Base-by-base conservation (phyloP, 1,139 yeast species). In the Debaryomyces sp. region DNA sequence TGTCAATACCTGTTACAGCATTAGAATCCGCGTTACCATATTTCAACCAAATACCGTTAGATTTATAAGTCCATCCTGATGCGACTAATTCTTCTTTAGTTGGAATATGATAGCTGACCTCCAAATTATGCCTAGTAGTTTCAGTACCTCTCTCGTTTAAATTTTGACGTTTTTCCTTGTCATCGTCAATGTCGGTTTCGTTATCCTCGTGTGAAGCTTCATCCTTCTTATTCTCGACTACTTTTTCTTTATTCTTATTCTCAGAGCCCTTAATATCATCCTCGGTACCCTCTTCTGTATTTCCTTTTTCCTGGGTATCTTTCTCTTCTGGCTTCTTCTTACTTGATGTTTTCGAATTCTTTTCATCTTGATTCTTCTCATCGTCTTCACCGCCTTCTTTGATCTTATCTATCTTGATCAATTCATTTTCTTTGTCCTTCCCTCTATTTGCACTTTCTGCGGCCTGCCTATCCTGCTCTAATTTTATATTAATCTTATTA, bases 1-100 rank as follows among this genome's bases (percentile, higher is more conserved):
- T 71, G 54, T 87, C 89, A 13, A 89, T 51, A 57, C 75, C 67
- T 54, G 79, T 51, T 22, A 77, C 61, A 0, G 81, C 63, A 67
- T 41, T 38, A 79, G 57, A 3, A 61, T 55, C 94, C 91, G 6
- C 74, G 39, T 51, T 54, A 44, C 62, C 71, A 48, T 66, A 68
- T 45, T 64, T 68, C 9, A 61, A 62, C 74, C 74, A 70, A 8
- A 70, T 59, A 1, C 76, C 76, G 51, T 69, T 51, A 52, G 60
- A 48, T 49, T 67, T 66, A 23, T 67, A 57, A 5, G 48, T 56
- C 81, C 81, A 76, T 3, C 80, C 79, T 15, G 56, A 50, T 2
- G 56, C 57, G 12, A 50, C 53, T 2, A 75, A 45, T 45, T 74
- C 68, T 18, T 66, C 63, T 21, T 61, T 54, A 3, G 66, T 62